Percentiles rank a stretch among this genome's conserved stretches.
These are phyloP conservation scores for Xylaria venustula DNA, from an alignment of 495 filamentous ascomycete genomes.

Conservation along the genomic window DNA sequence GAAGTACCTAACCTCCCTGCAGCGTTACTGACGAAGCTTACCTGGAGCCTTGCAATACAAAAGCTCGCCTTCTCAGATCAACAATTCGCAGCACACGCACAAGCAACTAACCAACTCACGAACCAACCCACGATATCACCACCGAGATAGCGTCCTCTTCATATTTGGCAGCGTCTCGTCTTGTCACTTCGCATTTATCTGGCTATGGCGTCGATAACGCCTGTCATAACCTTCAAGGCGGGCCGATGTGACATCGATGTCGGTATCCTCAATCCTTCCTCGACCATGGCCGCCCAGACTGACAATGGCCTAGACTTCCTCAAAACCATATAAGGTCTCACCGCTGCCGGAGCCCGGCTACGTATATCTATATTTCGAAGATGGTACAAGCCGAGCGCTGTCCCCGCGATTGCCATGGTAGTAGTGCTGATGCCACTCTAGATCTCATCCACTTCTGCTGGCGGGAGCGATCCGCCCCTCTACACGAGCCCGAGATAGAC, in stretches of 20 bases:
- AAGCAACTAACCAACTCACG: background rate
- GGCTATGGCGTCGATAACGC: constrained; percentile 69
- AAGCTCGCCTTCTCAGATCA: too few relatives aligned
- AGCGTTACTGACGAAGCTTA: constrained; percentile 28
- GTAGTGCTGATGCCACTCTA: constrained; percentile 31
- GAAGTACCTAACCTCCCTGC: too few relatives aligned
- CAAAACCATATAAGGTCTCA: constrained; percentile 63
- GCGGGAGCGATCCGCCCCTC: constrained; percentile 53
- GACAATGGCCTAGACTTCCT: constrained; percentile 47
- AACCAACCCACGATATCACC: background rate
- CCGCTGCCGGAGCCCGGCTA: constrained; percentile 74
- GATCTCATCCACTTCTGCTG: constrained; percentile 96
- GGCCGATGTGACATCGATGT: constrained; percentile 88
- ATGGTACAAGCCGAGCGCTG: constrained; percentile 56
- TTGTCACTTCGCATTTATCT: background rate
- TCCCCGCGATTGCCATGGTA: background rate
- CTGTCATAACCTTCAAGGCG: constrained; percentile 95
- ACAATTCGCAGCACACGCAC: too few relatives aligned
- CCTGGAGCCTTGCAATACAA: constrained; percentile 25
- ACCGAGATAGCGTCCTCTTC: too few relatives aligned
- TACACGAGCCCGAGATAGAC: constrained; percentile 32
- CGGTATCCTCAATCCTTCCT: constrained; percentile 32
- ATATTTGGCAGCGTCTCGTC: background rate
- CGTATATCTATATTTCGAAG: constrained; percentile 91
- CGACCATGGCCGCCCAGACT: constrained; percentile 21